phyloP scores from a whole-genome alignment of 306 rosid species.

The Dalbergia cultrata region DNA sequence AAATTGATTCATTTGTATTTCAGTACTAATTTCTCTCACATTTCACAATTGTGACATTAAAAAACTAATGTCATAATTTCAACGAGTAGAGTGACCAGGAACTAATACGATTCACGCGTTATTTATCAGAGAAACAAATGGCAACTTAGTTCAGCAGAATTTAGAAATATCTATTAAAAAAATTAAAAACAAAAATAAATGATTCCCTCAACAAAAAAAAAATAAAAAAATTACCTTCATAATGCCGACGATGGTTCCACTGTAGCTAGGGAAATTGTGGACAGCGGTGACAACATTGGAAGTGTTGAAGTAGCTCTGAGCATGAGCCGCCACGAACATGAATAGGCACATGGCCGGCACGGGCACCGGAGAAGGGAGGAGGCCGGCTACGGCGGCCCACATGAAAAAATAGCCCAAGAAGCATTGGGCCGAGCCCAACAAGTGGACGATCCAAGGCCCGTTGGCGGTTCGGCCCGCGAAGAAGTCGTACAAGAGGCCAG shows the following conservation, averaged over 20 bases:
- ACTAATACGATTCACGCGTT: too few relatives aligned
- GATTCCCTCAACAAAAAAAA: background rate
- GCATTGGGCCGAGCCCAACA: slow-evolving; percentile 69
- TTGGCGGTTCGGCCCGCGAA: slow-evolving; percentile 22
- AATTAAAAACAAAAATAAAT: background rate
- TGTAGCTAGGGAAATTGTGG: slow-evolving; percentile 61
- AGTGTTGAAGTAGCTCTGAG: slow-evolving; percentile 80
- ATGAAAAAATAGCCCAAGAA: slow-evolving; percentile 78
- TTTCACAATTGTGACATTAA: too few relatives aligned
- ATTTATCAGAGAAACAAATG: too few relatives aligned
- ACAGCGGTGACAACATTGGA: slow-evolving; percentile 79
- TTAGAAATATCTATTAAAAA: background rate
- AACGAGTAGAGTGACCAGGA: too few relatives aligned
- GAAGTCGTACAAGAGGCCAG: slow-evolving; percentile 67
- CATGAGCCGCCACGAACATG: slow-evolving; percentile 63
- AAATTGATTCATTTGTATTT: too few relatives aligned
- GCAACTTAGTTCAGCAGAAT: background rate
- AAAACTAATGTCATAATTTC: too few relatives aligned
- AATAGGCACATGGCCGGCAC: slow-evolving; percentile 69
- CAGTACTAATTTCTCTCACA: too few relatives aligned
- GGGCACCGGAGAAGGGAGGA: slow-evolving; percentile 62
- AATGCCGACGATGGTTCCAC: slow-evolving; percentile 87
- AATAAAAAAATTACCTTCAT: slow-evolving; percentile 62
- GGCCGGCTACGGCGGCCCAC: slow-evolving; percentile 81
- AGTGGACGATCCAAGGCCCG: slow-evolving; percentile 76